Conservation (phyloP, 176 grass and related monocot species). For the Neostapfia colusana region DNA sequence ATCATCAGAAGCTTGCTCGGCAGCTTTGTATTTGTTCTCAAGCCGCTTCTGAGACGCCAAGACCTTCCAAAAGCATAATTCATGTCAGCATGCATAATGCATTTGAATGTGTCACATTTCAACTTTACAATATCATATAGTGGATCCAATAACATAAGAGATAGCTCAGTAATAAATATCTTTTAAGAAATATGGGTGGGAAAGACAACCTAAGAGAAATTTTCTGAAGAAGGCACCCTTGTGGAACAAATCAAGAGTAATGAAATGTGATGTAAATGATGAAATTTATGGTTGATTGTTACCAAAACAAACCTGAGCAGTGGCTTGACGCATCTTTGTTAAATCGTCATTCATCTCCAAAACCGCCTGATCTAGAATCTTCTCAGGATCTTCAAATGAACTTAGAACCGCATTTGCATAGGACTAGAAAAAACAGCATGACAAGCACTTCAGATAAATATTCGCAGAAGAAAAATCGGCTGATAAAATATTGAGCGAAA, state of each 20-base stretch:
- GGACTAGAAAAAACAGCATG: slow-evolving; percentile 57
- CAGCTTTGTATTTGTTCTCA: slow-evolving; percentile 96
- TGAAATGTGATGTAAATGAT: neutral
- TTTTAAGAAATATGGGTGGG: neutral
- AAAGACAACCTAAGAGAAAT: neutral
- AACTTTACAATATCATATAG: neutral
- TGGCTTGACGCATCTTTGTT: slow-evolving; percentile 97
- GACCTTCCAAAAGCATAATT: slow-evolving; percentile 62
- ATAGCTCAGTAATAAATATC: neutral
- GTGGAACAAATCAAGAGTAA: neutral
- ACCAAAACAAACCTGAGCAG: slow-evolving; percentile 73
- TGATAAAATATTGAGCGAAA: slow-evolving; percentile 14
- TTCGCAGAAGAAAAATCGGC: neutral
- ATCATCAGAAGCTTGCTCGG: slow-evolving; percentile 76
- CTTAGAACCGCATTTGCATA: slow-evolving; percentile 89
- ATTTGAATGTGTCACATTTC: neutral
- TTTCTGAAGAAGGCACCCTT: neutral
- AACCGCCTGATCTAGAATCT: slow-evolving; percentile 97
- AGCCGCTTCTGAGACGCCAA: slow-evolving; percentile 93
- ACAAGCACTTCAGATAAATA: slow-evolving; percentile 19
- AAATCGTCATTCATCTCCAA: slow-evolving; percentile 99
- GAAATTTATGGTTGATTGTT: neutral
- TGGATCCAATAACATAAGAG: slow-evolving; percentile 21
- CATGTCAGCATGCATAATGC: slow-evolving; percentile 9
- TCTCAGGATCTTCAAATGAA: slow-evolving; percentile 96